Percentiles rank a stretch among this genome's conserved stretches.
phyloP scores from a whole-genome alignment of 2,329 filamentous ascomycete genomes.

The Dothideomycetes sp. region DNA sequence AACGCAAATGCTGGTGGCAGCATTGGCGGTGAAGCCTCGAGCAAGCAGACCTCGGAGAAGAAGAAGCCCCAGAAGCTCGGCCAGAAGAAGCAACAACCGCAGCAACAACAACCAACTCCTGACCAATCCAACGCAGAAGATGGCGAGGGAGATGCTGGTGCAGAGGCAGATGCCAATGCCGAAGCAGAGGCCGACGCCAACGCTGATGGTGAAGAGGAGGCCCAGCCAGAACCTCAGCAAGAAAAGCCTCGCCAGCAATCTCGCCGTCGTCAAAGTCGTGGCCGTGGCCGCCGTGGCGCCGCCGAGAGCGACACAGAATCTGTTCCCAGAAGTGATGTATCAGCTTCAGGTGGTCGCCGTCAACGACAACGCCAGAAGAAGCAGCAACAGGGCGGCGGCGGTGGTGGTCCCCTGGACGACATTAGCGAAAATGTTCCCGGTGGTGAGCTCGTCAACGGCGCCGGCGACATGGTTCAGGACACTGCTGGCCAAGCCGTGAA shows the following conservation, averaged over 20 bases:
- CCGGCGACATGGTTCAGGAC: constrained; percentile 47
- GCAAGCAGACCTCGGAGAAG: constrained; percentile 24
- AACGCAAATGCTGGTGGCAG: constrained; percentile 14
- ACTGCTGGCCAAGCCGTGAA: constrained; percentile 40
- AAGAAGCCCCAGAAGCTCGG: constrained; percentile 43
- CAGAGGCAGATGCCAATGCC: constrained; percentile 24
- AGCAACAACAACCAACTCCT: constrained; percentile 41
- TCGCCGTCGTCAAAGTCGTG: constrained; percentile 41
- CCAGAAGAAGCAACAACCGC: constrained; percentile 32
- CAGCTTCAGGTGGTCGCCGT: constrained; percentile 44
- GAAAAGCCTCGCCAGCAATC: constrained; percentile 34
- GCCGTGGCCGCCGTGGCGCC: constrained; percentile 34
- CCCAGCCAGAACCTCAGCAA: constrained; percentile 32
- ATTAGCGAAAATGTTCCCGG: constrained; percentile 47
- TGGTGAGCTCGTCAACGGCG: constrained; percentile 43
- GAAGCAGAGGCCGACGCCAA: constrained; percentile 33
- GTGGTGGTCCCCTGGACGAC: constrained; percentile 43
- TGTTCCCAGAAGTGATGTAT: constrained; percentile 45
- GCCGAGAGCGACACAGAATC: constrained; percentile 45
- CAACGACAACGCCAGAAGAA: constrained; percentile 46
- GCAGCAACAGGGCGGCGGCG: constrained; percentile 35
- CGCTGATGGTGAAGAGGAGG: constrained; percentile 32
- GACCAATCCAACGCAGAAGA: constrained; percentile 35
- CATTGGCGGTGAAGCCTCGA: constrained; percentile 8
- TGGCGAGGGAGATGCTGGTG: constrained; percentile 27